Evolutionary conservation across 768 basidiomycete genomes (phyloP), one percentile per base, ranked within the genome.

Genomic region (Podaxis sp.): DNA sequence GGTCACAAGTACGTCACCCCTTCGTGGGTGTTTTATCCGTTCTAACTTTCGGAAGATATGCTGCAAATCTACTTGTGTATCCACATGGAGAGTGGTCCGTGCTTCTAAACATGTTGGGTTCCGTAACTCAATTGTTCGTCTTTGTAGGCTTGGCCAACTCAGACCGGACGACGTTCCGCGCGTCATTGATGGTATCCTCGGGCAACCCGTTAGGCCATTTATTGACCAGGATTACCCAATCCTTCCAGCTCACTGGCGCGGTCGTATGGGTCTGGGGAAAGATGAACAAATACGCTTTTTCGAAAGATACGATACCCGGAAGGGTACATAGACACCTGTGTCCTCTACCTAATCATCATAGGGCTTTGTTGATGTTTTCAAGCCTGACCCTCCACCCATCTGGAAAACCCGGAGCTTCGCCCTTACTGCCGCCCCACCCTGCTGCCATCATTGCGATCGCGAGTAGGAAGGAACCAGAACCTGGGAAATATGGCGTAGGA

Each of bases 41-140:
- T 30, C 33, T 62, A 11, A 36, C 33, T 46, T 48, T 17, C 19
- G 22, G 2, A 46, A 89, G 88, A 69, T 84, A 85, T 67, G 90
- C 90, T 2, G 89, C 87, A 1, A 92, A 91, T 71, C 54, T 89
- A 11, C 70, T 92, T 11, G 76, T 89, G 0, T 90, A 84, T 67
- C 90, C 89, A 15, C 82, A 84, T 57, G 89, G 88, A 28, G 89
- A 91, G 74, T 91, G 89, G 89, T 89, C 66, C 22, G 82, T 74
- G 30, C 0, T 17, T 36, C 60, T 12, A 5, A 26, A 5, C 28
- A 56, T 28, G 55, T 59, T 46, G 33, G 26, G 53, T 42, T 44
- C 12, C n/a, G 63, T 19, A 62, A 17, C 42, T 42, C n/a, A 17
- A 49, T 39, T 59, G 26, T 55, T 36, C 19, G 36, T 7, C 39